These are phyloP conservation scores for Fusarium aywerte DNA, from an alignment of 2,329 filamentous ascomycete genomes.

Conservation along the genomic window DNA sequence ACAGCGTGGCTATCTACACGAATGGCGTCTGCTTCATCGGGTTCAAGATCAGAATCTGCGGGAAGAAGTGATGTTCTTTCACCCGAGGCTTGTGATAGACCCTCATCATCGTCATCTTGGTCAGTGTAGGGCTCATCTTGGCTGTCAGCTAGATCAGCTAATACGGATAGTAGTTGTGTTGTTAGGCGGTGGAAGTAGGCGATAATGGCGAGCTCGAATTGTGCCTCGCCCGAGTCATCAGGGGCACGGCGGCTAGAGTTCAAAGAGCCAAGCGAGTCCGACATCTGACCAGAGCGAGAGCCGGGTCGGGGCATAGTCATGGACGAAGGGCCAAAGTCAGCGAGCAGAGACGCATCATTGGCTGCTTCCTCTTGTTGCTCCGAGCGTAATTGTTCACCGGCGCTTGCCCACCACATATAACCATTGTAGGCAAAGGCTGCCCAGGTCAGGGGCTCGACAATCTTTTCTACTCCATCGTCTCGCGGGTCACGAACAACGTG, in stretches of 20 bases:
- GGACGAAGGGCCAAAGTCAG: slow-evolving; percentile 58
- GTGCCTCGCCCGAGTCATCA: slow-evolving; percentile 57
- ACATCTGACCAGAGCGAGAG: slow-evolving; percentile 51
- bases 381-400: slow-evolving; percentile 75
- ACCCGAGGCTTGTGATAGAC: slow-evolving; percentile 47
- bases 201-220: slow-evolving; percentile 75
- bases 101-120: slow-evolving; percentile 51
- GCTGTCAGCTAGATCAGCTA: slow-evolving; percentile 69
- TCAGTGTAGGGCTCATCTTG: slow-evolving; percentile 57
- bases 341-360: slow-evolving; percentile 66
- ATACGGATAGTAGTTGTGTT: slow-evolving; percentile 68
- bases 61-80: slow-evolving; percentile 46
- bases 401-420: slow-evolving; percentile 92
- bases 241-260: slow-evolving; percentile 50
- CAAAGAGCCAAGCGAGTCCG: slow-evolving; percentile 60
- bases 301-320: slow-evolving; percentile 48
- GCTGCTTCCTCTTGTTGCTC: slow-evolving; percentile 69
- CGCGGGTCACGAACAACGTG: slow-evolving; percentile 51
- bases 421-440: slow-evolving; percentile 80
- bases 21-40: slow-evolving; percentile 56
- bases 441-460: slow-evolving; percentile 74
- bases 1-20: slow-evolving; percentile 72
- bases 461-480: slow-evolving; percentile 63
- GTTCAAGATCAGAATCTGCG: slow-evolving; percentile 37
- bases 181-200: slow-evolving; percentile 85